A percentile compares a stretch with the other conserved stretches of the same genome.
Evolutionary conservation across 495 filamentous ascomycete species (phyloP).

Genomic region (Cudoniella acicularis): DNA sequence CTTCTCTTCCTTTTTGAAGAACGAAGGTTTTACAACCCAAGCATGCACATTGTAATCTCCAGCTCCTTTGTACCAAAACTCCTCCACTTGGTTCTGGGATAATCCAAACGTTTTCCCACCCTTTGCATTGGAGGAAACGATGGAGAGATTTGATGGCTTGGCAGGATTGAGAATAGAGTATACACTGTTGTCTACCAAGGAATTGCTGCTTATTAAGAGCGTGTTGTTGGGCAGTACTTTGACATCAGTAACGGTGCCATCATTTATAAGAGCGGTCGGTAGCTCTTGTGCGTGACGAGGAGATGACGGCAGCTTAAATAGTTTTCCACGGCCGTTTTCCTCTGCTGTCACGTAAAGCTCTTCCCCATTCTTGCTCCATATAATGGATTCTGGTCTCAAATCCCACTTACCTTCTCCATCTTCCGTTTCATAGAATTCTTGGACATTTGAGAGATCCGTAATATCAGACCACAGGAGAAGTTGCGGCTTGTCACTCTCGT

Average conservation of each 20-base stretch:
- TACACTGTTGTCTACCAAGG: conserved; percentile 63
- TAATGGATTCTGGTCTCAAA: conserved; percentile 58
- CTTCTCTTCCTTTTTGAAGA: conserved; percentile 66
- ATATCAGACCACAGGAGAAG: conserved; percentile 63
- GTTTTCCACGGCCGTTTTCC: conserved; percentile 55
- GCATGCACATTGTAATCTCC: conserved; percentile 68
- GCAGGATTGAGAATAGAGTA: conserved; percentile 57
- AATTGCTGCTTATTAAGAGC: conserved; percentile 63
- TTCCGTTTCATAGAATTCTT: conserved; percentile 58
- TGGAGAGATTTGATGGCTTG: conserved; percentile 3
- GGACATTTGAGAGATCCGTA: conserved; percentile 53
- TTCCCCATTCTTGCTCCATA: conserved; percentile 62
- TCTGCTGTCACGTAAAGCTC: conserved; percentile 65
- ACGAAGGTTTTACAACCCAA: conserved; percentile 74
- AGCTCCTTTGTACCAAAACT: conserved; percentile 67
- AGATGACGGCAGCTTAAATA: conserved; percentile 60
- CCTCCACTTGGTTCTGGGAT: conserved; percentile 54
- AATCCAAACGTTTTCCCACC: conserved; percentile 70
- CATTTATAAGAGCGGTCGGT: conserved; percentile 53
- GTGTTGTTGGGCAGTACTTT: conserved; percentile 48
- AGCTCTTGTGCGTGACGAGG: conserved; percentile 45
- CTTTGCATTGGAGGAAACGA: conserved; percentile 63
- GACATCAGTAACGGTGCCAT: conserved; percentile 60
- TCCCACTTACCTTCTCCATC: conserved; percentile 67
- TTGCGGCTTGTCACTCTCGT: conserved; percentile 85